A percentile compares a stretch with the other conserved stretches of the same genome.
Conservation (phyloP, 495 filamentous ascomycete species). For the Trypethelium eluteriae region DNA sequence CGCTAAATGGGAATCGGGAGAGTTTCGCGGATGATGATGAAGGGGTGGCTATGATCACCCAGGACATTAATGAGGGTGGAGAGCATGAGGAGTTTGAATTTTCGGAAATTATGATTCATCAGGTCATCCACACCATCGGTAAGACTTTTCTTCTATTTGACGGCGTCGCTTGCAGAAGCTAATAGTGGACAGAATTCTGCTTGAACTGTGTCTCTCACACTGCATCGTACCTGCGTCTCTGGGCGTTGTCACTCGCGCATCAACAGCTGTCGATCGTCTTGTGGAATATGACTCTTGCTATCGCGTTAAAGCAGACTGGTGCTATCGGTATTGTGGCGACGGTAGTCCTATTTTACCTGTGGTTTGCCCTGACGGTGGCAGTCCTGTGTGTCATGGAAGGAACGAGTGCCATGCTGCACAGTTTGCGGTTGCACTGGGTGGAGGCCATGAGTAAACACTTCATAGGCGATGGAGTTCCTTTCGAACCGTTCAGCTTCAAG, state of each 20-base stretch:
- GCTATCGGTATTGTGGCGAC: constrained; percentile 67
- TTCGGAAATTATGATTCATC: constrained; percentile 93
- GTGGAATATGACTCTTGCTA: constrained; percentile 88
- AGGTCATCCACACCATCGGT: constrained; percentile 98
- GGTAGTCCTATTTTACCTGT: constrained; percentile 71
- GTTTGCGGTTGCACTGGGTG: constrained; percentile 93
- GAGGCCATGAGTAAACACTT: constrained; percentile 99
- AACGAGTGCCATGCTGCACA: constrained; percentile 86
- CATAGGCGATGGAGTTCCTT: constrained; percentile 80
- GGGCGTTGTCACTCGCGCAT: constrained; percentile 94
- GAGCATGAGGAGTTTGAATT: constrained; percentile 97
- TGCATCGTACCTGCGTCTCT: constrained; percentile 95
- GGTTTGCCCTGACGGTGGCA: constrained; percentile 76
- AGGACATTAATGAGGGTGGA: constrained; percentile 66
- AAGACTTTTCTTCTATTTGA: constrained; percentile 31
- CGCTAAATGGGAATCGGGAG: constrained; percentile 54
- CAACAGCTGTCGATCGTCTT: constrained; percentile 94
- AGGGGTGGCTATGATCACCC: constrained; percentile 83
- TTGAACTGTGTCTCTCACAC: constrained; percentile 99
- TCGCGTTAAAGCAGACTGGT: constrained; percentile 60
- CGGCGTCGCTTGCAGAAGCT: constrained; percentile 5
- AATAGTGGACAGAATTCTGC: constrained; percentile 68
- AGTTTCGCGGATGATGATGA: constrained; percentile 77
- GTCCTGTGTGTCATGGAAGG: constrained; percentile 81
- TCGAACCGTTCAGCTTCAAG: constrained; percentile 89